Percentiles rank a stretch among this genome's conserved stretches.
Evolutionary conservation across 305 asterid genomes (phyloP).

Genomic region (Plantago lanceolata): DNA sequence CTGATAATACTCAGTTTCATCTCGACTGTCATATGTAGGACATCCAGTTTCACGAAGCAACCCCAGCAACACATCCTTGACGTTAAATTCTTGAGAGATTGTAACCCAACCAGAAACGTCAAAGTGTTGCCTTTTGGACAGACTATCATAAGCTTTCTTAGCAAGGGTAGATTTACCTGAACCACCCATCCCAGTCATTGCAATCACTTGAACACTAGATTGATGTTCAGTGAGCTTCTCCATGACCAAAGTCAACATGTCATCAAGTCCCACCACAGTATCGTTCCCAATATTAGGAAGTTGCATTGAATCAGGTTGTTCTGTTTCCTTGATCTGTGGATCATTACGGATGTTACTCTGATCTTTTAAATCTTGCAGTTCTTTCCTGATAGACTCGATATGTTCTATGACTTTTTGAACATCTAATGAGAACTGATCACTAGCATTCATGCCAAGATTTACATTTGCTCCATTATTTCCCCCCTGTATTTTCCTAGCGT

Average conservation of each 20-base stretch:
- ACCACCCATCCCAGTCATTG: neutral
- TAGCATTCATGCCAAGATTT: neutral
- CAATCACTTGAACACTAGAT: neutral
- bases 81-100: neutral
- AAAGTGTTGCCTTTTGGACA: neutral
- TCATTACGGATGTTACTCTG: neutral
- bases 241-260: neutral
- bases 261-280: constrained; percentile 17
- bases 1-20: neutral
- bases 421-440: neutral
- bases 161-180: constrained; percentile 26
- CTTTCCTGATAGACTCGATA: neutral
- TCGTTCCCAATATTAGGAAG: neutral
- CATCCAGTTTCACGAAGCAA: constrained; percentile 9
- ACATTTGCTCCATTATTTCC: neutral
- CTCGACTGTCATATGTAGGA: neutral
- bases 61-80: constrained; percentile 4
- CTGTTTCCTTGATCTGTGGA: neutral
- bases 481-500: constrained; percentile 7
- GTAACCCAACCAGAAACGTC: neutral
- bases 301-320: neutral
- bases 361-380: neutral
- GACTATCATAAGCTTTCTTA: constrained; percentile 1
- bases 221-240: neutral
- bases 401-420: neutral